Evolutionary conservation across 2,329 filamentous ascomycete genomes (phyloP), one percentile per base, ranked within the genome.

Genomic region (Paramyrothecium roridum): DNA sequence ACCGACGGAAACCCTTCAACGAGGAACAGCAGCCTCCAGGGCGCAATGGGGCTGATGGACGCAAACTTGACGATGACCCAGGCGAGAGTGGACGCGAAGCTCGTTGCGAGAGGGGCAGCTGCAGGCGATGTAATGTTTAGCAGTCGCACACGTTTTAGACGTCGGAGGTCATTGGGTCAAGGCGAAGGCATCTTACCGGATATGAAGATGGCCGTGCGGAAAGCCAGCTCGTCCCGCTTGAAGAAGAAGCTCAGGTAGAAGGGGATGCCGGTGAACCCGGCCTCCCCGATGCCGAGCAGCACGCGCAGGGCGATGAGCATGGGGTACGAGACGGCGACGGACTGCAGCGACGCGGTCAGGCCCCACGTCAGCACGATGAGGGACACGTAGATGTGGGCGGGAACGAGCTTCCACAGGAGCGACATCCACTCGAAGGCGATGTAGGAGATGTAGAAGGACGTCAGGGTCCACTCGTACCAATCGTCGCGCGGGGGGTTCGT

Each of bases 11-110:
- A 93, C 1, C 91, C 92, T 70, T 96, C 92, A 13, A 93, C 63
- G 8, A 96, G 79, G 65, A 96, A 96, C 26, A 96, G 78, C 2
- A 93, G 80, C n/a, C 92, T 83, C 92, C 92, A 96, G 3, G 89
- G 85, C 0, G 90, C 89, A 51, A 96, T 86, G 17, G 88, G 88
- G 1, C 82, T 77, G 57, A 79, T 66, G 50, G 83, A 74, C 52
- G 85, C 90, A 16, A 91, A 64, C 63, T 84, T 85, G 52, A 92
- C 82, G 58, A 96, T 93, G 21, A 86, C 66, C 86, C 88, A 91
- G 8, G 92, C 91, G 3, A 96, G 77, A 10, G 82, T 87, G 43
- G 90, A 90, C 0, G 91, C 90, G 67, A 96, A 74, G 2, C 86
- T 87, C 46, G 90, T 95, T 2, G 91, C 91, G 3, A 96, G 79